These are phyloP conservation scores for Leptographium lundbergii DNA, from an alignment of 2,329 filamentous ascomycete species.

Conservation along the genomic window DNA sequence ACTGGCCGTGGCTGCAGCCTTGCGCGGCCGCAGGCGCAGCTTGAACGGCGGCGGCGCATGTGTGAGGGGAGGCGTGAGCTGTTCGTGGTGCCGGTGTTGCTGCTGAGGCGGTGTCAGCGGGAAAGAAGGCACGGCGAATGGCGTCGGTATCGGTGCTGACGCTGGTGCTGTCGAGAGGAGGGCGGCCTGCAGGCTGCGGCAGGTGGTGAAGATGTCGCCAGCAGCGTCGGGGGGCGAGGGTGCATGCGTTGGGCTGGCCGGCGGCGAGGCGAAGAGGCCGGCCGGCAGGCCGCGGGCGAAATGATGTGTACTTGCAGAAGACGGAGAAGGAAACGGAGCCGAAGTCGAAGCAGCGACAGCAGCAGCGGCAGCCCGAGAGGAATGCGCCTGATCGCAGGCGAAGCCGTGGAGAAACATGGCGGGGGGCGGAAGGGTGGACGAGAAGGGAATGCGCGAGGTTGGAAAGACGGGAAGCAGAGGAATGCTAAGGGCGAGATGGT, in stretches of 20 bases:
- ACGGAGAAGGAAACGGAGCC: not conserved
- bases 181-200: constrained; percentile 48
- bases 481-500: not conserved
- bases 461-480: not conserved
- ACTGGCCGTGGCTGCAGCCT: constrained; percentile 17
- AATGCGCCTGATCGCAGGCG: constrained; percentile 10
- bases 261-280: constrained; percentile 38
- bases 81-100: constrained; percentile 18
- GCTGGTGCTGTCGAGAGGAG: constrained; percentile 23
- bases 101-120: constrained; percentile 16
- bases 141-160: constrained; percentile 25
- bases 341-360: not conserved
- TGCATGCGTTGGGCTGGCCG: constrained; percentile 37
- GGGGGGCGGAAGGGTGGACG: no score
- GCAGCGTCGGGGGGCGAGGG: constrained; percentile 31
- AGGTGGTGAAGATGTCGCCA: constrained; percentile 44
- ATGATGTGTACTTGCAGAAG: not conserved
- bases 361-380: not conserved
- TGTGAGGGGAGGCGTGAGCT: constrained; percentile 39
- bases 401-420: constrained; percentile 11
- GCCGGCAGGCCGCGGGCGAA: constrained; percentile 1
- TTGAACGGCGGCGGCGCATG: constrained; percentile 28
- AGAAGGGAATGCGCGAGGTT: not conserved
- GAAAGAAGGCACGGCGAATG: not conserved
- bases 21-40: constrained; percentile 40